A percentile compares a stretch with the other conserved stretches of the same genome.
phyloP scores from a whole-genome alignment of 1,284 basidiomycete genomes.

The Takashimella koratensis region DNA sequence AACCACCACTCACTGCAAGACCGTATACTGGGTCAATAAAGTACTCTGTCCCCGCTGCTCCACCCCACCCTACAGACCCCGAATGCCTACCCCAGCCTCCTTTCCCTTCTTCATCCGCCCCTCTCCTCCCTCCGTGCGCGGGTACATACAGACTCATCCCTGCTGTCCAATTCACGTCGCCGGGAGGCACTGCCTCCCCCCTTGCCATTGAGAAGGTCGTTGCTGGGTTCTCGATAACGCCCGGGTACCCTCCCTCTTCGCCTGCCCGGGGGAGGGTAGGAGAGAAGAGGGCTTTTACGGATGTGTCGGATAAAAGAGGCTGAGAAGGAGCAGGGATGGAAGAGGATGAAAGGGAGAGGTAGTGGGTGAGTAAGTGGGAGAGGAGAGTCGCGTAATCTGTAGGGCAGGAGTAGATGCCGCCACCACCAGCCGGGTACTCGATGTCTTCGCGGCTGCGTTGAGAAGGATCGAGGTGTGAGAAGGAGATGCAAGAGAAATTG shows the following conservation, averaged over 20 bases:
- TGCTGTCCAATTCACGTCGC: conserved; percentile 37
- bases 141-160: conserved; percentile 25
- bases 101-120: conserved; percentile 11
- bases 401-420: conserved; percentile 31
- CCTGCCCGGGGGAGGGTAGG: conserved; percentile 15
- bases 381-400: conserved; percentile 30
- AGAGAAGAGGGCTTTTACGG: conserved; percentile 24
- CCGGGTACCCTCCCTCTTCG: no score
- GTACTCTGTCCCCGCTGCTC: conserved; percentile 32
- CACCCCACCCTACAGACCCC: conserved; percentile 33
- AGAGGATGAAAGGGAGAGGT: conserved; percentile 12
- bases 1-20: conserved; percentile 25
- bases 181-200: conserved; percentile 5
- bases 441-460: conserved; percentile 20
- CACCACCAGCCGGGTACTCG: conserved; percentile 37
- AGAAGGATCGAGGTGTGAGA: neutral
- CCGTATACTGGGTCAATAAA: conserved; percentile 29
- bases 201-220: conserved; percentile 5
- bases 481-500: neutral
- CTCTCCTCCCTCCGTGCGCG: conserved; percentile 11
- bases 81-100: conserved; percentile 20
- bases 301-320: conserved; percentile 17
- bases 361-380: conserved; percentile 26
- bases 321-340: conserved; percentile 2
- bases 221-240: conserved; percentile 13